phyloP scores from a whole-genome alignment of 2,329 filamentous ascomycete species.

The Amesomyces nigricolor region DNA sequence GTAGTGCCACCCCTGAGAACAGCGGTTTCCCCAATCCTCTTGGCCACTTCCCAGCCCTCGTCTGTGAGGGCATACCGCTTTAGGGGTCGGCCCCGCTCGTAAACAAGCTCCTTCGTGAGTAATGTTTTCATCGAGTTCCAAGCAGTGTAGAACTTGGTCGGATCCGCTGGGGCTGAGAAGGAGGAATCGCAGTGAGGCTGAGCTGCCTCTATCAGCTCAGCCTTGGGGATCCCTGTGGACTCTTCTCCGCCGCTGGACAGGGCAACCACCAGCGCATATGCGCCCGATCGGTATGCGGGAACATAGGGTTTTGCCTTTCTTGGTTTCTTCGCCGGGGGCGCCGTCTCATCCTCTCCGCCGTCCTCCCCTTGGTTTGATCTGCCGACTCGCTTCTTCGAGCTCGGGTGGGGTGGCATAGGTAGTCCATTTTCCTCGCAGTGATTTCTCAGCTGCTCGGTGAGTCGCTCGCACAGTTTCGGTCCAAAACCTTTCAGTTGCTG shows the following conservation, averaged over 20 bases:
- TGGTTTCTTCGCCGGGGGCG: constrained; percentile 49
- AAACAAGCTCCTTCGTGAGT: constrained; percentile 65
- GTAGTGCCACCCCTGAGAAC: background rate
- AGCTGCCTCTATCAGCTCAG: constrained; percentile 61
- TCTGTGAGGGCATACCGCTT: constrained; percentile 68
- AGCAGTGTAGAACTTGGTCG: constrained; percentile 68
- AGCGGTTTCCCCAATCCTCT: constrained; percentile 51
- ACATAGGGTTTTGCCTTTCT: constrained; percentile 63
- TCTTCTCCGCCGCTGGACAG: constrained; percentile 56
- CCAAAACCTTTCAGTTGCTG: constrained; percentile 70
- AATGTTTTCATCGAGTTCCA: constrained; percentile 81
- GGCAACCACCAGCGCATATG: constrained; percentile 66
- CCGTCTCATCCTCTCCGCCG: constrained; percentile 35
- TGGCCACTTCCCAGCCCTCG: constrained; percentile 70
- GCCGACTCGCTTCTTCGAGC: constrained; percentile 37
- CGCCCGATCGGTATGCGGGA: constrained; percentile 64
- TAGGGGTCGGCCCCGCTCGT: constrained; percentile 61
- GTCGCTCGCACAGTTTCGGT: constrained; percentile 61
- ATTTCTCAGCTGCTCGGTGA: constrained; percentile 55
- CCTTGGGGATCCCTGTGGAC: constrained; percentile 58
- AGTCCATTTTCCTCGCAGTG: constrained; percentile 63
- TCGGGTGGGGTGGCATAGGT: constrained; percentile 58
- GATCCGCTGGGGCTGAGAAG: constrained; percentile 61
- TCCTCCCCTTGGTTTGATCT: constrained; percentile 26
- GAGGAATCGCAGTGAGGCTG: constrained; percentile 69